Percentiles rank a stretch among this genome's conserved stretches.
These are phyloP conservation scores for Trichoderma virens DNA, from an alignment of 495 filamentous ascomycete genomes.

Conservation along the genomic window DNA sequence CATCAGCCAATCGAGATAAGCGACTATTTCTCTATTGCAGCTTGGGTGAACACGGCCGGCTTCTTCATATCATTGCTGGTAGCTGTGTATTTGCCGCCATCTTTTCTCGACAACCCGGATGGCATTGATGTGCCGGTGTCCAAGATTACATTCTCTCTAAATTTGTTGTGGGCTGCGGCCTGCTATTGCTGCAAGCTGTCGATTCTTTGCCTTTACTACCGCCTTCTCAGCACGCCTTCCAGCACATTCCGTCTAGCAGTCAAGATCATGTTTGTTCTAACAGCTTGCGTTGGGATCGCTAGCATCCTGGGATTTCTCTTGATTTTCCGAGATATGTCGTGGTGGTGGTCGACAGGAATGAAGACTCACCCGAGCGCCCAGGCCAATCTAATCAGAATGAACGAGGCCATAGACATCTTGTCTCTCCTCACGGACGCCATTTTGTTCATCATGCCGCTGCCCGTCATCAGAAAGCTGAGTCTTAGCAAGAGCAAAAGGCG, in stretches of 20 bases:
- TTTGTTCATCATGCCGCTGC: constrained; percentile 7
- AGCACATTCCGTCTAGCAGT: constrained; percentile 7
- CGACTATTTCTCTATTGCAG: constrained; percentile 9
- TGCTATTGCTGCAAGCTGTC: constrained; percentile 12
- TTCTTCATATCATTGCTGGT: constrained; percentile 9
- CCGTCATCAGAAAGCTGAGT: constrained; percentile 3
- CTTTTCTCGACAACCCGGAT: constrained; percentile 7
- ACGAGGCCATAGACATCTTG: constrained; percentile 9
- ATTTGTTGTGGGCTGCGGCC: constrained; percentile 8
- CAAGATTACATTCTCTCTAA: constrained; percentile 12
- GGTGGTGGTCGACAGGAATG: constrained; percentile 10
- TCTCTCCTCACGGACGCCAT: constrained; percentile 12
- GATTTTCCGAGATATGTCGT: constrained; percentile 5
- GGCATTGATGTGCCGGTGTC: constrained; percentile 11
- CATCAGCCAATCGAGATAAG: constrained; percentile 8
- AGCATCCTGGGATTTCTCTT: constrained; percentile 7
- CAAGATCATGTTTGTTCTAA: neutral
- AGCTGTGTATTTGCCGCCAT: constrained; percentile 1
- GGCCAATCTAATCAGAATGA: constrained; percentile 2
- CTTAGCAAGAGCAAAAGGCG: constrained; percentile 3
- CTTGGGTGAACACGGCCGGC: constrained; percentile 8
- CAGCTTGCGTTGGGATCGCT: constrained; percentile 1
- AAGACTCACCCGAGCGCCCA: neutral
- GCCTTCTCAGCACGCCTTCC: constrained; percentile 6
- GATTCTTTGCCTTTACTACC: constrained; percentile 10